Conservation (phyloP, 1,139 yeast species). For the Lodderomyces pseudojiufengensis region DNA sequence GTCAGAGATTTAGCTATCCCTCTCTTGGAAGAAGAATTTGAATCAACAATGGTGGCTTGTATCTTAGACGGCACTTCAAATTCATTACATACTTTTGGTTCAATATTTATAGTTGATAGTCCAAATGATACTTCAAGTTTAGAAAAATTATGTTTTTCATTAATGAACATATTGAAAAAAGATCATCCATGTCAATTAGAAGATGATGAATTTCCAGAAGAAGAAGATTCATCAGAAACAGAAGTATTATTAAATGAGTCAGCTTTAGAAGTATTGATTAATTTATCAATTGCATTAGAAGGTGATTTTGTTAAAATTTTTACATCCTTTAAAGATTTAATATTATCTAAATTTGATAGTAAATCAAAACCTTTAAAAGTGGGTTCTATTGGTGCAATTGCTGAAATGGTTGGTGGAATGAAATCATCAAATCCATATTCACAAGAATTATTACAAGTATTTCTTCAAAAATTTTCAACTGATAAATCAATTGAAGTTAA, state of each 20-base stretch:
- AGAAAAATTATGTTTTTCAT: constrained; percentile 65
- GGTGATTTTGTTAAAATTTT: constrained; percentile 73
- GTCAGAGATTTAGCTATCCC: constrained; percentile 66
- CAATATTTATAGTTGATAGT: constrained; percentile 62
- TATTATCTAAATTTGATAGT: constrained; percentile 58
- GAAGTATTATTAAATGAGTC: constrained; percentile 84
- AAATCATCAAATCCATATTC: constrained; percentile 64
- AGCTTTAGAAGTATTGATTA: constrained; percentile 79
- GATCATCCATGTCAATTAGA: constrained; percentile 78
- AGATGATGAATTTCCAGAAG: constrained; percentile 51
- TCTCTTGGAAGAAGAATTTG: constrained; percentile 73
- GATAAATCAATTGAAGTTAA: constrained; percentile 88
- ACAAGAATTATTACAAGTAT: constrained; percentile 65
- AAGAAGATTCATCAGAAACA: constrained; percentile 75
- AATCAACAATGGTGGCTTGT: constrained; percentile 73
- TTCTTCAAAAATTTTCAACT: constrained; percentile 62
- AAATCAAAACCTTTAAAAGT: constrained; percentile 75
- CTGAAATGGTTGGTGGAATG: constrained; percentile 82
- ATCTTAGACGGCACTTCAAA: constrained; percentile 74
- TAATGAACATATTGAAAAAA: constrained; percentile 69
- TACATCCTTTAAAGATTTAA: constrained; percentile 64
- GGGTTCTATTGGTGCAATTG: constrained; percentile 82
- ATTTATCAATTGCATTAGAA: constrained; percentile 71
- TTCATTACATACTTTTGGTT: constrained; percentile 68
- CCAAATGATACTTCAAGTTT: constrained; percentile 56